A percentile compares a stretch with the other conserved stretches of the same genome.
Conservation (phyloP, 2,329 filamentous ascomycete species). For the Neopestalotiopsis clavispora region DNA sequence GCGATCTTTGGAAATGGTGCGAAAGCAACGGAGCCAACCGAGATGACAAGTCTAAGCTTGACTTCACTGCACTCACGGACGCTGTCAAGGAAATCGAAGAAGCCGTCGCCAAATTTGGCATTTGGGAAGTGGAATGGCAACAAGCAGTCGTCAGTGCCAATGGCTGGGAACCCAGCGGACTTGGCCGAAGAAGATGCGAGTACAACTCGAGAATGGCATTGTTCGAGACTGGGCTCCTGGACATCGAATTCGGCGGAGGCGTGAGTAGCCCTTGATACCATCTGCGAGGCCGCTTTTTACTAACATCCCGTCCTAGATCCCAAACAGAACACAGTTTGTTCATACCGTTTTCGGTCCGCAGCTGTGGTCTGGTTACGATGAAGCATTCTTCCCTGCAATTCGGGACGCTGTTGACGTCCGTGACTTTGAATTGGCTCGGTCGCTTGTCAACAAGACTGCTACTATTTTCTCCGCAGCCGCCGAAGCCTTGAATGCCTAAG, state of each 20-base stretch:
- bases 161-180: slow-evolving; percentile 75
- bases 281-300: slow-evolving; percentile 8
- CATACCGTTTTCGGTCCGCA: slow-evolving; percentile 89
- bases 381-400: slow-evolving; percentile 80
- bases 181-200: slow-evolving; percentile 70
- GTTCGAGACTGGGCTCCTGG: slow-evolving; percentile 85
- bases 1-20: slow-evolving; percentile 70
- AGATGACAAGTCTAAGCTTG: slow-evolving; percentile 42
- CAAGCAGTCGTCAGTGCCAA: slow-evolving; percentile 70
- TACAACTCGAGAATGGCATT: slow-evolving; percentile 80
- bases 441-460: slow-evolving; percentile 74
- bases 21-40: slow-evolving; percentile 55
- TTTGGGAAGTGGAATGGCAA: slow-evolving; percentile 82
- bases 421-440: slow-evolving; percentile 72
- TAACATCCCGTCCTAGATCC: slow-evolving; percentile 60
- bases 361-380: slow-evolving; percentile 72
- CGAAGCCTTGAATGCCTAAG: slow-evolving; percentile 6
- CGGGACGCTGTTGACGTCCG: slow-evolving; percentile 76
- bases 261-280: slow-evolving; percentile 57
- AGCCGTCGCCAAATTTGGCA: slow-evolving; percentile 68
- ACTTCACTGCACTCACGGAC: slow-evolving; percentile 64
- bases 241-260: slow-evolving; percentile 73
- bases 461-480: slow-evolving; percentile 68
- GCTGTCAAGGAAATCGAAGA: slow-evolving; percentile 66
- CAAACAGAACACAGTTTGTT: slow-evolving; percentile 90